Evolutionary conservation across 2,329 filamentous ascomycete genomes (phyloP).

Genomic region (Macrophomina phaseolina): DNA sequence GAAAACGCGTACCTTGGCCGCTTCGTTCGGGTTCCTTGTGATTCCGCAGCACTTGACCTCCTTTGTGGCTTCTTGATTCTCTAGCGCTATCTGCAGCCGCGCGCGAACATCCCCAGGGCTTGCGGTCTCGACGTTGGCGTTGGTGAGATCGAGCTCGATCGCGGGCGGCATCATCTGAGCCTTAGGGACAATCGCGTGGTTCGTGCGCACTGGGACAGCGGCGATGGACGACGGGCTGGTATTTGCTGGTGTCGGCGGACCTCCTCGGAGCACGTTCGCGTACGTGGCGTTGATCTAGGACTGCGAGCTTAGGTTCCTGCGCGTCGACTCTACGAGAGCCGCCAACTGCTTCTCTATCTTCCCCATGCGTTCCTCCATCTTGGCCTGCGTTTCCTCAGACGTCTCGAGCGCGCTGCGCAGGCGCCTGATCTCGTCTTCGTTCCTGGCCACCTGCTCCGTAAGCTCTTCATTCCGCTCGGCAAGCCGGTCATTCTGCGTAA

Average conservation of each 20-base stretch:
- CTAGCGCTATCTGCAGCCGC: neutral
- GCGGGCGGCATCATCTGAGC: neutral
- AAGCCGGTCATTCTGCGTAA: slow-evolving; percentile 1
- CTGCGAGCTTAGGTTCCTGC: neutral
- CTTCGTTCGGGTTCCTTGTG: neutral
- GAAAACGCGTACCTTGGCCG: neutral
- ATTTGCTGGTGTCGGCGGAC: neutral
- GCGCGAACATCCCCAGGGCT: neutral
- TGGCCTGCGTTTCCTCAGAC: neutral
- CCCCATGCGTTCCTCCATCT: neutral
- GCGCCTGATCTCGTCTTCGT: neutral
- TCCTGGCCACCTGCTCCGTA: neutral
- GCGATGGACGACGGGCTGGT: neutral
- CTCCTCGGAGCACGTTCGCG: neutral
- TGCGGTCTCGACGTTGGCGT: neutral
- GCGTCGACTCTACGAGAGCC: neutral
- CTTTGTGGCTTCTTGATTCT: neutral
- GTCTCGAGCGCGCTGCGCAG: neutral
- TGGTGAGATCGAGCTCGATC: neutral
- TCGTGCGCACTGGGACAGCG: neutral
- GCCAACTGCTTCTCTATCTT: neutral
- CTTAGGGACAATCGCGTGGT: neutral
- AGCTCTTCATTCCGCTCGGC: slow-evolving; percentile 1
- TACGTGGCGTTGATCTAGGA: neutral
- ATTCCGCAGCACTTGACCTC: neutral